phyloP scores from a whole-genome alignment of 2,329 filamentous ascomycete genomes.

The Tolypocladium ophioglossoides region DNA sequence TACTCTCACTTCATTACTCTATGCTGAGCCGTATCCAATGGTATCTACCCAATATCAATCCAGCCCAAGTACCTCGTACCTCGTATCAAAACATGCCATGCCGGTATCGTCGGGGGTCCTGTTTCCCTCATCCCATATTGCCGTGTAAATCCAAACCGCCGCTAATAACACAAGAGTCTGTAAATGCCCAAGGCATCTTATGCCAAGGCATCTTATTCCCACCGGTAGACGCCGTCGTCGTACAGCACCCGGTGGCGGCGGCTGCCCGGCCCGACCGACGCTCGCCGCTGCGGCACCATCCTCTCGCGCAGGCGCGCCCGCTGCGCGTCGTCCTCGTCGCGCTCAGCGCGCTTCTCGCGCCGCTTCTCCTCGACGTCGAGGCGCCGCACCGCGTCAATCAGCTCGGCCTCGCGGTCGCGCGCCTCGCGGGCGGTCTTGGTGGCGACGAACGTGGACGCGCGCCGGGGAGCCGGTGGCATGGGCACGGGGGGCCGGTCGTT shows the following conservation, averaged over 20 bases:
- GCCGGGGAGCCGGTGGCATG: slow-evolving; percentile 11
- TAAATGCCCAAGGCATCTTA: too few relatives aligned
- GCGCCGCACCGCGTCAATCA: slow-evolving; percentile 20
- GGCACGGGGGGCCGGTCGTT: slow-evolving; percentile 24
- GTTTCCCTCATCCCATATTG: not conserved
- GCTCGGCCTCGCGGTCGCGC: slow-evolving; percentile 17
- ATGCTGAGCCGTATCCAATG: not conserved
- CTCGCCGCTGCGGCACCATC: slow-evolving; percentile 25
- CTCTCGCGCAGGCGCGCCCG: slow-evolving; percentile 28
- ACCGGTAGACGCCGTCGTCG: slow-evolving; percentile 28
- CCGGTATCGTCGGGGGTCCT: not conserved
- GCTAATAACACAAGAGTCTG: not conserved
- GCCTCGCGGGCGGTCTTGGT: slow-evolving; percentile 10
- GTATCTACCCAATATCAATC: not conserved
- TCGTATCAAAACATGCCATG: not conserved
- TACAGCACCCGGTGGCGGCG: slow-evolving; percentile 24
- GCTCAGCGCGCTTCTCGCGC: slow-evolving; percentile 16
- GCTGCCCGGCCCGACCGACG: slow-evolving; percentile 24
- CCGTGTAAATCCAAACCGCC: not conserved
- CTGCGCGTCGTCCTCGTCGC: slow-evolving; percentile 27
- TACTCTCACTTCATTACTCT: not conserved
- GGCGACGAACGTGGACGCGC: slow-evolving; percentile 12
- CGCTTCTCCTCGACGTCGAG: slow-evolving; percentile 21
- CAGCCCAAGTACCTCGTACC: not conserved
- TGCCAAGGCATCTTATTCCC: slow-evolving; percentile 21